phyloP scores from a whole-genome alignment of 345 rosid genomes.

The Murraya koenigii region DNA sequence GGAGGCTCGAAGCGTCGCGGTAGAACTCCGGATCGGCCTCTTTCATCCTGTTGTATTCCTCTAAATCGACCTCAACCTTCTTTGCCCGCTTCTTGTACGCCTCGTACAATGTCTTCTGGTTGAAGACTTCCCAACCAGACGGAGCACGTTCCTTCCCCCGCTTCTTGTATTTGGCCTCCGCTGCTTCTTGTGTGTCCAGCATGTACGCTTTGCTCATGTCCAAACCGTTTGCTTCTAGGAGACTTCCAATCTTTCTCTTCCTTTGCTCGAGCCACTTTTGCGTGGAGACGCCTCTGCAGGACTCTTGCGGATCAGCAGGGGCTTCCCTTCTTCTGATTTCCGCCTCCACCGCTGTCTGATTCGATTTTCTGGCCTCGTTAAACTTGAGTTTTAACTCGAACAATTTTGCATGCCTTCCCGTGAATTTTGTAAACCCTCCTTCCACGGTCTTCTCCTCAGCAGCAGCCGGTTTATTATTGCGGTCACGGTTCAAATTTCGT shows the following conservation, averaged over 20 bases:
- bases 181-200: conserved; percentile 91
- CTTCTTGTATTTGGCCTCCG: conserved; percentile 84
- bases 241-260: no score
- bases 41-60: conserved; percentile 87
- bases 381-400: conserved; percentile 81
- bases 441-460: conserved; percentile 35
- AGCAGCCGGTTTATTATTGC: conserved; percentile 19
- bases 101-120: conserved; percentile 78
- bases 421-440: conserved; percentile 61
- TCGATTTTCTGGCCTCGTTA: conserved; percentile 88
- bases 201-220: conserved; percentile 76
- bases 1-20: conserved; percentile 89
- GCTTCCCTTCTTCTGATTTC: conserved; percentile 86
- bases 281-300: conserved; percentile 66
- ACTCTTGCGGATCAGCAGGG: conserved; percentile 45
- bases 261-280: no score
- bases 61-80: conserved; percentile 68
- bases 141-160: conserved; percentile 98
- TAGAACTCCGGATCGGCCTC: conserved; percentile 98
- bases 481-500: no score
- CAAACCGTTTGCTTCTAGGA: conserved; percentile 88
- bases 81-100: conserved; percentile 85
- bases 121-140: conserved; percentile 95
- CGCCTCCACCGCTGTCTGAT: conserved; percentile 76
- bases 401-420: conserved; percentile 74